Base-by-base conservation (phyloP, 1,284 basidiomycete genomes). In the Phlebopus sp. region DNA sequence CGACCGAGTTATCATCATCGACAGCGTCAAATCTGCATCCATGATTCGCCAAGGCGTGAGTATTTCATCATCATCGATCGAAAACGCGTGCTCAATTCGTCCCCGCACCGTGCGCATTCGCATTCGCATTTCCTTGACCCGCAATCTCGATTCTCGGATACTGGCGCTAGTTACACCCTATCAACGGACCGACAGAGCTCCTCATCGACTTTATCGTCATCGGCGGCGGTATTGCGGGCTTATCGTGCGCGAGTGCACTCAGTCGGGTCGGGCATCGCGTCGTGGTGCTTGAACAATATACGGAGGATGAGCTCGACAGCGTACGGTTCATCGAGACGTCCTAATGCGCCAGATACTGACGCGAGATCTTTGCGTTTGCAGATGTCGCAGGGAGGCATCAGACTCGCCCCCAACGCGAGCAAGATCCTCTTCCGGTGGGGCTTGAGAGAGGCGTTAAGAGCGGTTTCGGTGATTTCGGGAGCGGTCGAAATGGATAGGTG, bases 361-460 rank as follows among this genome's bases (percentile, higher is more conserved):
- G 31, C 52, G 37, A 29, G 52, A 18, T 4, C 15, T 29, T 17
- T 18, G 13, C 4, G 2, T 13, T 14, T 15, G 57, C 35, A 62
- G 57, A 21, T 47, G 39, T 50, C 51, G 11, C 46, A 65, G 31
- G 72, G 75, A 45, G 78, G 77, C 21, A 64, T 74, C 47, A 70
- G 78, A 11, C 62, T 81, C 46, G 71, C 79, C 34, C 80, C 80
- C 2, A 82, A 83, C 47, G 60, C 77, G 32, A 72, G 78, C 2
- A 82, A 82, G 53, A 72, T 82, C 10, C 62, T 82, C 18, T 72
- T 72, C 46, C 69, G 75, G 39, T 84, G 81, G 82, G 80, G 80
- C 1, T 59, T 82, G 11, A 64, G 64, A 31, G 62, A 69, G 10
- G 58, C 69, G 25, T 51, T 81, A 6, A 49, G 50, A 18, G 39